Evolutionary conservation across 1,139 yeast genomes (phyloP), one percentile per base, ranked within the genome.

Genomic region (Protomyces inundatus): DNA sequence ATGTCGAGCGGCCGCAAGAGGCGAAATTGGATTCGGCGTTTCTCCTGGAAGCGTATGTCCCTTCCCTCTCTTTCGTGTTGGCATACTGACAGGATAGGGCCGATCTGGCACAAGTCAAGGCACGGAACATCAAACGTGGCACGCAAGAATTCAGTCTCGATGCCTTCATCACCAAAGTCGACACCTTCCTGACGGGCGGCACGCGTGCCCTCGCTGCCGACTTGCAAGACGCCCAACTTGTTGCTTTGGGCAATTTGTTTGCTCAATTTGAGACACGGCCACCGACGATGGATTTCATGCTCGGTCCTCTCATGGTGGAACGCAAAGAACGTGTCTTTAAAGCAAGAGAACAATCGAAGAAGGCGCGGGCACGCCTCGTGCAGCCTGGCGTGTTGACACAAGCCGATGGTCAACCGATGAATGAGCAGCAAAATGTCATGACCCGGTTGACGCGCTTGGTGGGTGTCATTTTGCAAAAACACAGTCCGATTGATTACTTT

Each of bases 361-460:
- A 35, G 23, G 54, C 52, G 14, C 39, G 34, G 14, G 64, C 58
- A 16, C 61, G 65, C 35, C 56, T 57, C 36, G 61, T 55, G 9
- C 37, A 54, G 50, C 64, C 56, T 30, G 50, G 53, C 16, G 45
- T 54, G 50, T 35, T 65, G 33, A 60, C 80, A 62, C 84, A 82
- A 61, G 34, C 46, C n/a, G 67, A 66, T 39, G 62, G 62, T 16
- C 52, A 56, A 10, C 51, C 55, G 16, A 23, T 23, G 23, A 40
- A 86, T 93, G 0, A 82, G 89, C 1, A 78, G 78, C 61, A 82
- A 85, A 75, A 88, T 86, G 10, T 80, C 79, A 67, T 75, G 75
- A 66, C 75, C 72, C 76, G 69, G 69, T 75, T 68, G 68, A 79
- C 79, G 55, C 71, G 55, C 58, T 72, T 36, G 16, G 55, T 72